These are phyloP conservation scores for Ganoderma lucidum DNA, from an alignment of 1,284 basidiomycete genomes.

Conservation along the genomic window DNA sequence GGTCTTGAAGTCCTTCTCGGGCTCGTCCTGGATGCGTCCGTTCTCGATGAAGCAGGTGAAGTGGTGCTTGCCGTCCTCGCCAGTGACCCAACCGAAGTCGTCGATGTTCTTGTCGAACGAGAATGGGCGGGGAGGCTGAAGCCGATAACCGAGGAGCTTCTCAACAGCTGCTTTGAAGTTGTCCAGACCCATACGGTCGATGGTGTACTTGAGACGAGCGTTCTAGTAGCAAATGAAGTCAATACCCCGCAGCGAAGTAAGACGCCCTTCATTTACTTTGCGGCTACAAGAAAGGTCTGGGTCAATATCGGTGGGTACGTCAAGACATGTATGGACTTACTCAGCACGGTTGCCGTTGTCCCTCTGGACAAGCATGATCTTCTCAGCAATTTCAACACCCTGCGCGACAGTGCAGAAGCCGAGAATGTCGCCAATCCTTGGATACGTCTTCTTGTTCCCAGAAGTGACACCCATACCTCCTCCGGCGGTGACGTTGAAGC, in stretches of 20 bases:
- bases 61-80: conserved; percentile 90
- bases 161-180: conserved; percentile 93
- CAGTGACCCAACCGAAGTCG: conserved; percentile 92
- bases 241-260: not conserved
- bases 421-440: conserved; percentile 87
- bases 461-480: conserved; percentile 99
- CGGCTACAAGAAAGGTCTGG: conserved; percentile 37
- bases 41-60: conserved; percentile 98
- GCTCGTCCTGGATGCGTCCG: conserved; percentile 94
- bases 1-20: conserved; percentile 91
- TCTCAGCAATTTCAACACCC: conserved; percentile 88
- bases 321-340: conserved; percentile 53
- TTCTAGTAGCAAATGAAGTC: conserved; percentile 57
- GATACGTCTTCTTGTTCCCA: conserved; percentile 99
- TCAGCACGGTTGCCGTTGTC: conserved; percentile 96
- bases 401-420: conserved; percentile 95
- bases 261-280: conserved; percentile 34
- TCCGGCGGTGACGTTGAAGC: conserved; percentile 92
- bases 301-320: not conserved
- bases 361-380: conserved; percentile 93
- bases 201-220: conserved; percentile 95
- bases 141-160: conserved; percentile 83
- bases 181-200: conserved; percentile 93
- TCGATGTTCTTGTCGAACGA: conserved; percentile 93
- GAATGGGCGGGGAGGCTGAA: conserved; percentile 81